Conservation (phyloP, 1,284 basidiomycete species). For the Ustilago sp. region DNA sequence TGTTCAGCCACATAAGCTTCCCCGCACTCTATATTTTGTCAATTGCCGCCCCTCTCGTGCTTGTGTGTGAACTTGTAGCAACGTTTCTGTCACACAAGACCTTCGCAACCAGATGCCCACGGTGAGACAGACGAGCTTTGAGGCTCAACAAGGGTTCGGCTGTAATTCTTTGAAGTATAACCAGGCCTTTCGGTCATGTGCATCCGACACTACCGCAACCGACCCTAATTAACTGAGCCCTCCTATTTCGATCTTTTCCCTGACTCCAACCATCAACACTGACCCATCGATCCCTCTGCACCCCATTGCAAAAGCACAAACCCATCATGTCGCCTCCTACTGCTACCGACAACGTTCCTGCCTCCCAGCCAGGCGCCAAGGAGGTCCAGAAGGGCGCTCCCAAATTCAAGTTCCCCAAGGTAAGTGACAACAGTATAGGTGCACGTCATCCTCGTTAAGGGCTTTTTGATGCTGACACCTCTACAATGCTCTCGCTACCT, state of each 20-base stretch:
- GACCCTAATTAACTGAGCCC: too few species aligned
- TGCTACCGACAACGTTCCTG: slow-evolving; percentile 47
- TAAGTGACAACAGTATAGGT: slow-evolving; percentile 12
- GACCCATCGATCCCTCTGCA: neutral
- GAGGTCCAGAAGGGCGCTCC: slow-evolving; percentile 55
- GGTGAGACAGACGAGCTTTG: neutral
- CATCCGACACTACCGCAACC: neutral
- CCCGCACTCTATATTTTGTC: slow-evolving; percentile 2
- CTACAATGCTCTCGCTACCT: neutral
- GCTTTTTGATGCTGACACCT: neutral
- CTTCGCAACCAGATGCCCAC: neutral
- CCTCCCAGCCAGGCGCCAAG: slow-evolving; percentile 46
- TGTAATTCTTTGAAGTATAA: neutral
- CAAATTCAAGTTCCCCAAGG: slow-evolving; percentile 54
- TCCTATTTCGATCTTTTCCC: neutral
- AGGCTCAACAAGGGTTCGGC: neutral
- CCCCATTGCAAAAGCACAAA: neutral
- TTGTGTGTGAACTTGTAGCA: neutral
- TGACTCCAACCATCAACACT: neutral
- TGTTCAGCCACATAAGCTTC: slow-evolving; percentile 6
- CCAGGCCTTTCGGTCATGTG: neutral
- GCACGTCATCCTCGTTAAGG: too few species aligned
- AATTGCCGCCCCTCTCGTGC: neutral
- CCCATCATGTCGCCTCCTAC: slow-evolving; percentile 41
- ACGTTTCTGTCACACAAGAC: neutral